Evolutionary conservation across 805 yeast genomes (phyloP).

Genomic region (Saturnispora bothae): DNA sequence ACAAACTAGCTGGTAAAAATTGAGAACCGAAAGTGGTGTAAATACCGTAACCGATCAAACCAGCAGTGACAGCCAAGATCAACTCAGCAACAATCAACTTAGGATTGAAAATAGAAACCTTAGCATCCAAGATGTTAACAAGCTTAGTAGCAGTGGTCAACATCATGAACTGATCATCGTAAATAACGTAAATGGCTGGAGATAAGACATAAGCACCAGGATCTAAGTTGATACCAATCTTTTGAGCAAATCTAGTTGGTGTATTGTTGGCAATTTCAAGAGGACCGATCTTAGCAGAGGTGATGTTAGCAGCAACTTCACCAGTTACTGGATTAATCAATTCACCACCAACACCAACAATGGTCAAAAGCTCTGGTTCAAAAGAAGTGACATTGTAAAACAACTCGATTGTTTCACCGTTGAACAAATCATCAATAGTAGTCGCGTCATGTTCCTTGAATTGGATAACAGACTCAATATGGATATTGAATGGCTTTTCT

Average conservation of each 20-base stretch:
- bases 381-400: conserved; percentile 42
- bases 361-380: conserved; percentile 38
- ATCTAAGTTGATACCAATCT: conserved; percentile 44
- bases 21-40: conserved; percentile 35
- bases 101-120: conserved; percentile 64
- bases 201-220: conserved; percentile 48
- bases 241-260: conserved; percentile 42
- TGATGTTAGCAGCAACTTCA: conserved; percentile 45
- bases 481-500: conserved; percentile 34
- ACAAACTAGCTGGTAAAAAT: conserved; percentile 29
- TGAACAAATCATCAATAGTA: conserved; percentile 33
- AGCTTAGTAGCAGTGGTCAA: conserved; percentile 50
- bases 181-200: conserved; percentile 48
- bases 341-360: conserved; percentile 63
- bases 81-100: conserved; percentile 55
- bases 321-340: conserved; percentile 47
- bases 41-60: conserved; percentile 37
- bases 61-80: conserved; percentile 39
- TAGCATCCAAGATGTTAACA: conserved; percentile 49
- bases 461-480: conserved; percentile 36
- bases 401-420: conserved; percentile 45
- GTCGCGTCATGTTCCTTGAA: conserved; percentile 27
- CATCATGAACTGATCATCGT: conserved; percentile 39
- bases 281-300: conserved; percentile 57
- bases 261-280: conserved; percentile 40